These are phyloP conservation scores for Aspergillus affinis DNA, from an alignment of 495 filamentous ascomycete genomes.

Conservation along the genomic window DNA sequence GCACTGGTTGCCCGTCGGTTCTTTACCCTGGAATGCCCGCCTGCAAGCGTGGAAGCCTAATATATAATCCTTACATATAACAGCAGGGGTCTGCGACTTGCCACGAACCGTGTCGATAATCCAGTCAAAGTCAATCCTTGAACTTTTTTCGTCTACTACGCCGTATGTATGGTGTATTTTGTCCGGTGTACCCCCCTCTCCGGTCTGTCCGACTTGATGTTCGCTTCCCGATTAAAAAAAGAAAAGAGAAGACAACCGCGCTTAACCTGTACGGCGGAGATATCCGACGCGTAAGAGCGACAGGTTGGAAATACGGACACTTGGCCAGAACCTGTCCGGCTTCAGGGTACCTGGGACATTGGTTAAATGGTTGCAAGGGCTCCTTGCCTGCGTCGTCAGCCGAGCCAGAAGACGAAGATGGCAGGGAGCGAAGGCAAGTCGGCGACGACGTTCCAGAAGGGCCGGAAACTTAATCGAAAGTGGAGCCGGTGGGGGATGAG, in stretches of 20 bases:
- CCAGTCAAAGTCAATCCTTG: neutral
- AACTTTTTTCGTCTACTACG: too few species aligned
- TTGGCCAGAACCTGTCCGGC: neutral
- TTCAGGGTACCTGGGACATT: neutral
- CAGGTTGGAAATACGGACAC: neutral
- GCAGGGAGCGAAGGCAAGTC: neutral
- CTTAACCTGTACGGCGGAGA: neutral
- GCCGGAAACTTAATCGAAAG: neutral
- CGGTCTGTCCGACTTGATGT: neutral
- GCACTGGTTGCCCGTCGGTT: neutral
- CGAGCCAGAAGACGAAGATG: neutral
- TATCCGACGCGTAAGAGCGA: neutral
- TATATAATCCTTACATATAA: neutral
- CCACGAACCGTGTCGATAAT: neutral
- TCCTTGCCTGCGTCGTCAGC: neutral
- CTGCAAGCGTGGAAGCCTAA: neutral
- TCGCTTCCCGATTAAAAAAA: neutral
- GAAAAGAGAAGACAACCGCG: neutral
- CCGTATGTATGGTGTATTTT: too few species aligned
- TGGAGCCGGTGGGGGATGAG: neutral
- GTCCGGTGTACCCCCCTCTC: too few species aligned
- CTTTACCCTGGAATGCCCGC: too few species aligned
- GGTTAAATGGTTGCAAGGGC: neutral
- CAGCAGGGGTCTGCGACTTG: neutral
- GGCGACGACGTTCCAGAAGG: neutral